A percentile compares a stretch with the other conserved stretches of the same genome.
These are phyloP conservation scores for Scytalidium sp. DNA, from an alignment of 2,329 filamentous ascomycete species.

Conservation along the genomic window DNA sequence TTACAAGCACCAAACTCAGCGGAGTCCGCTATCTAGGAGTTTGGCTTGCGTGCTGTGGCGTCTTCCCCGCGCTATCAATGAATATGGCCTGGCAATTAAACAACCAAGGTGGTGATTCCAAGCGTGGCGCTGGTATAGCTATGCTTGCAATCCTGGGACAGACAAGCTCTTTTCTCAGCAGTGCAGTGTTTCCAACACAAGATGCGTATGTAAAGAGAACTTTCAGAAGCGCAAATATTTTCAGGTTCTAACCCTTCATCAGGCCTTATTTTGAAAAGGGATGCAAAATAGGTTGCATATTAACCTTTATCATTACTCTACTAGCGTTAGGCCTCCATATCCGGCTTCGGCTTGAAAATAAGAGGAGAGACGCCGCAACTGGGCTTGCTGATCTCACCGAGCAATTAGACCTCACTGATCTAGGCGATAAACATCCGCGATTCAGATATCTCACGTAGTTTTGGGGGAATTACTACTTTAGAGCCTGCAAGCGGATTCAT, in stretches of 20 bases:
- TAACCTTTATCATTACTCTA: conserved; percentile 4
- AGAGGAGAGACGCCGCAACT: conserved; percentile 1
- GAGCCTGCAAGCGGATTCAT: too few species aligned
- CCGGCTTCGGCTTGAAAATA: conserved; percentile 6
- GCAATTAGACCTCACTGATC: conserved; percentile 6
- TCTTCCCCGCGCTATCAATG: conserved; percentile 28
- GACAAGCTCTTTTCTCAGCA: conserved; percentile 27
- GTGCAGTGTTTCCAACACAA: conserved; percentile 18
- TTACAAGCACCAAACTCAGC: conserved; percentile 45
- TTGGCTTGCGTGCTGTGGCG: conserved; percentile 32
- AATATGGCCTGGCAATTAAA: conserved; percentile 30
- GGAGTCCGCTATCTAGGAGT: conserved; percentile 33
- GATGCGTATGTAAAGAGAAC: conserved; percentile 24
- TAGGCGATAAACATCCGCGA: conserved; percentile 40
- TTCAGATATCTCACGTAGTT: conserved; percentile 43
- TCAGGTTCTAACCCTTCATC: too few species aligned
- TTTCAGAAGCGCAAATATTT: too few species aligned
- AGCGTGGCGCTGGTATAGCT: conserved; percentile 24
- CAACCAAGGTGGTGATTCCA: conserved; percentile 29
- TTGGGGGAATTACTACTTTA: too few species aligned
- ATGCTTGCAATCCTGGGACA: conserved; percentile 26
- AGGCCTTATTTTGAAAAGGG: conserved; percentile 32
- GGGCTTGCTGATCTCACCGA: conserved; percentile 3
- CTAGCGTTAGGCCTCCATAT: conserved; percentile 10
- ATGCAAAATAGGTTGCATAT: conserved; percentile 5